Base-by-base conservation (phyloP, 1,284 basidiomycete genomes). In the Puccinia horiana region DNA sequence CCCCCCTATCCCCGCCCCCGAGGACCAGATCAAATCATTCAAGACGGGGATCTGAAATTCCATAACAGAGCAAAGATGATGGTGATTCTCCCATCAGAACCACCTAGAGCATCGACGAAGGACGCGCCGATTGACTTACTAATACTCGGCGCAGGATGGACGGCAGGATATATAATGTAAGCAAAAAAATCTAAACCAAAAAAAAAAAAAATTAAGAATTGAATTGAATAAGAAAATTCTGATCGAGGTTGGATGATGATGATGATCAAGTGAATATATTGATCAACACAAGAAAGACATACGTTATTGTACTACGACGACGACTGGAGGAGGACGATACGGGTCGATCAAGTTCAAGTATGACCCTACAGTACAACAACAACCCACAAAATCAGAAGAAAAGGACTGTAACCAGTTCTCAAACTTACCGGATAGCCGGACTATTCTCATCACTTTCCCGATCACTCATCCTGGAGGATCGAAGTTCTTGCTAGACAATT, bases 81-180 rank as follows among this genome's bases (percentile, higher is more conserved):
- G n/a, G 56, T 26, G n/a, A 6, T 16, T n/a, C 52, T 54, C 18
- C 52, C 11, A 54, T 6, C 5, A 5, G 56, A 26, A 32, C n/a
- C 3, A 9, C 56, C 8, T 6, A 5, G 52, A 54, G 23, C 52
- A 54, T 8, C 52, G 29, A 58, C 56, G 35, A n/a, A 11, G 6
- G 47, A 78, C 18, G 44, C 26, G 26, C 40, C 69, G 61, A 88
- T 91, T 73, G 90, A 92, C 81, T 86, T 92, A 56, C 89, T 92
- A 58, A 90, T 92, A 76, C 89, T 93, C 35, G 91, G 91, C 63
- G 90, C 90, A n/a, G 91, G 91, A 54, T 93, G 92, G 91, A 91
- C 91, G 0, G 90, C 89, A 0, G 88, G 88, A 16, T 92, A 92
- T 86, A 88, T 92, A 67, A 88, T 90, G 79, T 81, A 26, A 75